Percentiles rank a stretch among this genome's conserved stretches.
Conservation (phyloP, 2,329 filamentous ascomycete species). For the Aspergillus pseudonomiae region DNA sequence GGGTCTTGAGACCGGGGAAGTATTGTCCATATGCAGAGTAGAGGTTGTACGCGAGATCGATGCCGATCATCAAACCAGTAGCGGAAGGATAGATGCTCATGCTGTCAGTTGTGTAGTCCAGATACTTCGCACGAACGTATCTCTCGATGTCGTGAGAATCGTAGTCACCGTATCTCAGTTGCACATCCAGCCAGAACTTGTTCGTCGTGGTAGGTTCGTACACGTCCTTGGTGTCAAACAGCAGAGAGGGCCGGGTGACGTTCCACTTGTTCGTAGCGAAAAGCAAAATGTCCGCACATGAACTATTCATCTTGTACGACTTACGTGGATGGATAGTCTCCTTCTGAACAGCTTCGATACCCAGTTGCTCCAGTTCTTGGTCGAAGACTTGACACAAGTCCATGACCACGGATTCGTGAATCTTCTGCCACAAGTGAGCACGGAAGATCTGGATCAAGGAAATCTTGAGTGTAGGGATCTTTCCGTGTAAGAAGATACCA, state of each 20-base stretch:
- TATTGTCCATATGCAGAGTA: conserved; percentile 99
- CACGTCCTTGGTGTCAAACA: conserved; percentile 95
- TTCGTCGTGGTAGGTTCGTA: conserved; percentile 94
- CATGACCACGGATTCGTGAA: conserved; percentile 98
- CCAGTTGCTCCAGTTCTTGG: conserved; percentile 91
- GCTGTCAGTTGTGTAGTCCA: conserved; percentile 98
- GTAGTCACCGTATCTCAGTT: conserved; percentile 95
- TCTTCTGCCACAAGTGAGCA: conserved; percentile 99
- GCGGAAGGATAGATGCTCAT: conserved; percentile 98
- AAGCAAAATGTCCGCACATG: conserved; percentile 92
- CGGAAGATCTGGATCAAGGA: conserved; percentile 99
- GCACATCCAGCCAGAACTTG: conserved; percentile 99
- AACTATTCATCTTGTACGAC: conserved; percentile 99
- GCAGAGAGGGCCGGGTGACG: conserved; percentile 85
- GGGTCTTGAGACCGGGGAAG: conserved; percentile 94
- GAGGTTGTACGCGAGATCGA: conserved; percentile 96
- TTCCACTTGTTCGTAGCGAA: conserved; percentile 99
- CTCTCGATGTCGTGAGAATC: conserved; percentile 98
- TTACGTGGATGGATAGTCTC: conserved; percentile 99
- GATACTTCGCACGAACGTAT: conserved; percentile 95
- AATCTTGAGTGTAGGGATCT: conserved; percentile 97
- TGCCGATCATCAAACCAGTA: conserved; percentile 95
- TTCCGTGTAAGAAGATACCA: conserved; percentile 98
- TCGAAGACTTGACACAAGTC: conserved; percentile 98
- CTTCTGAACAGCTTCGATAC: conserved; percentile 97